These are phyloP conservation scores for Aphanomyces astaci DNA, from an alignment of 352 stramenopile genomes.

Conservation along the genomic window DNA sequence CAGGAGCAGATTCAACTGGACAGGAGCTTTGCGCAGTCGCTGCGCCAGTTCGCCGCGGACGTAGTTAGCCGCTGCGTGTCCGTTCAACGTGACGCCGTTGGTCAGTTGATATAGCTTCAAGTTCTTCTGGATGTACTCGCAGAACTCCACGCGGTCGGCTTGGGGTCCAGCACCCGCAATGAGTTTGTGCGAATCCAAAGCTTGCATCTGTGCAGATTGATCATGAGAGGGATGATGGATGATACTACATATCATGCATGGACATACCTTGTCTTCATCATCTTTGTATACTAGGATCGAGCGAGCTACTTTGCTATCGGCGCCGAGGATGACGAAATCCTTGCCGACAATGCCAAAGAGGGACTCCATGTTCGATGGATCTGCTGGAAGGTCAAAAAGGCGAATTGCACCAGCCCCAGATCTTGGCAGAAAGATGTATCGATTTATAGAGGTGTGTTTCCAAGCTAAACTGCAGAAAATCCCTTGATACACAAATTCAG, in stretches of 20 bases:
- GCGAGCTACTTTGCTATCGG: slow-evolving; percentile 83
- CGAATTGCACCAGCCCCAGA: slow-evolving; percentile 17
- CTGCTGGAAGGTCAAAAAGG: slow-evolving; percentile 7
- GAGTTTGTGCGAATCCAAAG: slow-evolving; percentile 76
- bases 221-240: neutral
- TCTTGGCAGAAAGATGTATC: neutral
- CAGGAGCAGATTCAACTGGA: slow-evolving; percentile 82
- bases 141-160: slow-evolving; percentile 72
- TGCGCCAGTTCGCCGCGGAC: slow-evolving; percentile 71
- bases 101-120: slow-evolving; percentile 87
- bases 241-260: neutral
- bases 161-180: slow-evolving; percentile 68
- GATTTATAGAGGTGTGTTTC: neutral
- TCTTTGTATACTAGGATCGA: slow-evolving; percentile 92
- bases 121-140: slow-evolving; percentile 87
- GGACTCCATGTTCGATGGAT: slow-evolving; percentile 58
- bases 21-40: slow-evolving; percentile 72
- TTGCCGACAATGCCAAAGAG: slow-evolving; percentile 86
- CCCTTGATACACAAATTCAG: neutral
- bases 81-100: slow-evolving; percentile 79
- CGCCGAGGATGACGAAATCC: slow-evolving; percentile 87
- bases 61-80: slow-evolving; percentile 73
- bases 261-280: slow-evolving; percentile 86
- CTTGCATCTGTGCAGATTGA: slow-evolving; percentile 54
- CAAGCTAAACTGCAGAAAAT: neutral